Conservation (phyloP, 2,329 filamentous ascomycete genomes). For the Alternaria triticina region DNA sequence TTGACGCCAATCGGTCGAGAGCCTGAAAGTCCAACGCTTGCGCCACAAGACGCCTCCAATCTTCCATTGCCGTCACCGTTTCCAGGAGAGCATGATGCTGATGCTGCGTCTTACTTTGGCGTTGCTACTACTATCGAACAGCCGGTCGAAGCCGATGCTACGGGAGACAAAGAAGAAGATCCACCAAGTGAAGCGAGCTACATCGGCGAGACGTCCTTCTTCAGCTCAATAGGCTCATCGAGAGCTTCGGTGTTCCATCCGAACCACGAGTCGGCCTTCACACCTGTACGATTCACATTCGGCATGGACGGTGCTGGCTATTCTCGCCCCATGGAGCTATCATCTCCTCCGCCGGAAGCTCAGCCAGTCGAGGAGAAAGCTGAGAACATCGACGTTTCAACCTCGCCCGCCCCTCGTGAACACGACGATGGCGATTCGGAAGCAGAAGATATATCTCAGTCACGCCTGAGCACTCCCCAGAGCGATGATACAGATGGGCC, state of each 20-base stretch:
- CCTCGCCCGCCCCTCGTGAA: background rate
- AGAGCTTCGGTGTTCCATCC: slow-evolving; percentile 29
- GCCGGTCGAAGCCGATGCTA: background rate
- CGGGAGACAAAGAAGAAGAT: slow-evolving; percentile 11
- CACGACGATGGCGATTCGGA: background rate
- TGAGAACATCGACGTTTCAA: background rate
- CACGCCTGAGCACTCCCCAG: background rate
- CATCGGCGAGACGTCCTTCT: slow-evolving; percentile 42
- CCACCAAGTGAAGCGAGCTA: slow-evolving; percentile 29
- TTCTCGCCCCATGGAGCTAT: slow-evolving; percentile 27
- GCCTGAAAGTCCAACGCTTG: slow-evolving; percentile 43
- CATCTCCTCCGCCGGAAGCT: slow-evolving; percentile 23
- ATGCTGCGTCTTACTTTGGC: slow-evolving; percentile 38
- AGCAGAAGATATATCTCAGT: background rate
- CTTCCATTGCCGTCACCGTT: slow-evolving; percentile 49
- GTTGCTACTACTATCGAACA: slow-evolving; percentile 12
- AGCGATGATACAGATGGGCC: background rate
- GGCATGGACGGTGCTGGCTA: slow-evolving; percentile 41
- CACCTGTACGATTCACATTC: slow-evolving; percentile 45
- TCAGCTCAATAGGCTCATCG: slow-evolving; percentile 40
- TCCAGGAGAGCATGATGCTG: slow-evolving; percentile 36
- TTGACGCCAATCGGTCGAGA: slow-evolving; percentile 42
- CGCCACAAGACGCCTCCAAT: slow-evolving; percentile 43
- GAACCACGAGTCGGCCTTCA: slow-evolving; percentile 45
- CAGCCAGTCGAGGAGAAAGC: background rate